Base-by-base conservation (phyloP, 768 basidiomycete genomes). In the Amylocystis lapponica region DNA sequence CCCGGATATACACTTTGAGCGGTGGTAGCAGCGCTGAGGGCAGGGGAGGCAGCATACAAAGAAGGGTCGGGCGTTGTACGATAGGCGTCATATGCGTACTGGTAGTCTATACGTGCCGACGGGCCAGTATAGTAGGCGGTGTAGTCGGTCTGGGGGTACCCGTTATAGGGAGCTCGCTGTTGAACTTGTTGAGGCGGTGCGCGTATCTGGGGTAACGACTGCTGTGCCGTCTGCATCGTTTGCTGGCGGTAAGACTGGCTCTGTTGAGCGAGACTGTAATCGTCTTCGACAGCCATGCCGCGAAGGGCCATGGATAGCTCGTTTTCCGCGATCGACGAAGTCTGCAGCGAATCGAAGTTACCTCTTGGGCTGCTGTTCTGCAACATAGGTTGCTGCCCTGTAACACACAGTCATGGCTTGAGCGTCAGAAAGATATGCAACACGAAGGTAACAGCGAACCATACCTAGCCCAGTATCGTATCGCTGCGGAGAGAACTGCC, bases 201-300 rank as follows among this genome's bases (percentile, higher is more conserved):
- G 50, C 68, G 75, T 33, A 65, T 55, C 43, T 67, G 72, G 39
- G 67, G 65, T 29, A 62, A 56, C 20, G 62, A 35, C 36, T 45
- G 37, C 40, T 49, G 50, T 10, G 50, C 38, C 58, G 66, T 27
- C 51, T 60, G 46, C 46, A 54, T 43, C 21, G 60, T 55, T 27
- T 58, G 63, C 39, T 67, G 67, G 43, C 71, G 72, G 45, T 68
- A 68, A 9, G 49, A 27, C 14, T 51, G 33, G 22, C 43, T 46
- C 36, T 56, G 52, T 47, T 67, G 66, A 29, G 53, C 51, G 31
- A 59, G 55, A 41, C 59, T 55, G 39, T 66, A 66, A 42, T 79
- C 78, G 32, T 79, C 78, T 52, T 76, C 78, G 16, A 78, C 76
- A 6, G 61, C 68, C 75, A 79, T 78, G 12, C 80, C 80, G 46